Conservation (phyloP, 2,329 filamentous ascomycete genomes). For the Xylaria sp. region DNA sequence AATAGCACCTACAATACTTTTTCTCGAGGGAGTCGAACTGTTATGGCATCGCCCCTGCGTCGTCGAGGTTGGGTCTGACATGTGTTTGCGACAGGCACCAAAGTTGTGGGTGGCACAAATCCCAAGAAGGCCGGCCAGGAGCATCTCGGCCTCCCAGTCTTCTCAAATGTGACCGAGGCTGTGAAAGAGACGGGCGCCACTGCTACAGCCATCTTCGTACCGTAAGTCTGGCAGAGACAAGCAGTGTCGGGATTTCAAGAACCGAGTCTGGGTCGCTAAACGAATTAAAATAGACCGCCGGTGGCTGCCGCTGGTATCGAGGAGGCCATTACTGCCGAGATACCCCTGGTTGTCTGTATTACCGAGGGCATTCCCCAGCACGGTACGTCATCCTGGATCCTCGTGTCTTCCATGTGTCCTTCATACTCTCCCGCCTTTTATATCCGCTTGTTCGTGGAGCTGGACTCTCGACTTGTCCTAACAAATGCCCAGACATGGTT, state of each 20-base stretch:
- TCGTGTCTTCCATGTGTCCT: background rate
- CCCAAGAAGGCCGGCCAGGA: constrained; percentile 95
- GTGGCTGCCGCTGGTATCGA: constrained; percentile 95
- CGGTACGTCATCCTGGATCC: constrained; percentile 66
- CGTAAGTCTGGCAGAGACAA: constrained; percentile 64
- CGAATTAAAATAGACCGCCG: constrained; percentile 72
- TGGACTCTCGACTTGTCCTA: constrained; percentile 15
- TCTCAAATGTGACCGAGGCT: constrained; percentile 87
- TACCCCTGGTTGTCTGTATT: constrained; percentile 95
- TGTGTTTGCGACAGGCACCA: constrained; percentile 73
- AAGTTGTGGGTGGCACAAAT: constrained; percentile 98
- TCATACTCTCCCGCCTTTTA: too few species aligned
- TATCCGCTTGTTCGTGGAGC: constrained; percentile 5
- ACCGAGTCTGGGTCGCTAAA: constrained; percentile 20
- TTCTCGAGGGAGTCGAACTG: constrained; percentile 6
- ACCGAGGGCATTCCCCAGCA: constrained; percentile 98
- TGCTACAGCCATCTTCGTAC: constrained; percentile 95
- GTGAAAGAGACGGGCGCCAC: constrained; percentile 90
- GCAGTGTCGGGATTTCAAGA: too few species aligned
- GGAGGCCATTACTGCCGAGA: constrained; percentile 92
- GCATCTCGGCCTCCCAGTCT: constrained; percentile 93
- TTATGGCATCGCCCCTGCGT: background rate
- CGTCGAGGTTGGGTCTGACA: constrained; percentile 47
- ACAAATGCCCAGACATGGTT: constrained; percentile 81
- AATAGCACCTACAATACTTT: constrained; percentile 34